A percentile compares a stretch with the other conserved stretches of the same genome.
Conservation (phyloP, 768 basidiomycete species). For the Leccinum imitatum region DNA sequence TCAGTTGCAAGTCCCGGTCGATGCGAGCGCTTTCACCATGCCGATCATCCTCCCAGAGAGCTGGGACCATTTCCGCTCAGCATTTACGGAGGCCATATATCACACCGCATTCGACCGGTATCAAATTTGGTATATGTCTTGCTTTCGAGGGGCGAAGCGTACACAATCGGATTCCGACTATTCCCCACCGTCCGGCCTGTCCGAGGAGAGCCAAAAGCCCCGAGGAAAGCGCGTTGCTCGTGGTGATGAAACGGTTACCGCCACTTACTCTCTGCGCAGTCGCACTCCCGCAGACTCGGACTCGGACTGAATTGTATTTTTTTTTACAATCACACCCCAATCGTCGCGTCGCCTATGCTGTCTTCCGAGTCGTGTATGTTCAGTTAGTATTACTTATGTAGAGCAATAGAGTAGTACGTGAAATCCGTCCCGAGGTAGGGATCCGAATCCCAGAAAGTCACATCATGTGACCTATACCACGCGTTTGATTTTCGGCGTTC, state of each 20-base stretch:
- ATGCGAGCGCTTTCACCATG: neutral
- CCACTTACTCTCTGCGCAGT: neutral
- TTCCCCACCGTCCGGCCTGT: neutral
- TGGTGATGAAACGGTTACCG: neutral
- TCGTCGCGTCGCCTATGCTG: neutral
- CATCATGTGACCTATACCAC: no score
- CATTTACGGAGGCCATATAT: neutral
- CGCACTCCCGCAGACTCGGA: neutral
- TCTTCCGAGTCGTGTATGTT: no score
- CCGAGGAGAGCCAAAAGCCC: neutral
- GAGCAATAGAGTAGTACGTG: no score
- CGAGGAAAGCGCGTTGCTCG: neutral
- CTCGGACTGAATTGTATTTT: neutral
- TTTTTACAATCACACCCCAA: neutral
- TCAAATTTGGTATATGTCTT: neutral
- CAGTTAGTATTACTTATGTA: no score
- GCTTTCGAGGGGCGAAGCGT: neutral
- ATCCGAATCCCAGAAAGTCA: no score
- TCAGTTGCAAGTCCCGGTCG: neutral
- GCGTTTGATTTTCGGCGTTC: no score
- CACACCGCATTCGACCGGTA: neutral
- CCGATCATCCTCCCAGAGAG: neutral
- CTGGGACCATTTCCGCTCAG: neutral
- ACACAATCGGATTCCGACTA: neutral
- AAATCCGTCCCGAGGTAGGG: no score